phyloP scores from a whole-genome alignment of 345 rosid species.

The Toxicodendron radicans region DNA sequence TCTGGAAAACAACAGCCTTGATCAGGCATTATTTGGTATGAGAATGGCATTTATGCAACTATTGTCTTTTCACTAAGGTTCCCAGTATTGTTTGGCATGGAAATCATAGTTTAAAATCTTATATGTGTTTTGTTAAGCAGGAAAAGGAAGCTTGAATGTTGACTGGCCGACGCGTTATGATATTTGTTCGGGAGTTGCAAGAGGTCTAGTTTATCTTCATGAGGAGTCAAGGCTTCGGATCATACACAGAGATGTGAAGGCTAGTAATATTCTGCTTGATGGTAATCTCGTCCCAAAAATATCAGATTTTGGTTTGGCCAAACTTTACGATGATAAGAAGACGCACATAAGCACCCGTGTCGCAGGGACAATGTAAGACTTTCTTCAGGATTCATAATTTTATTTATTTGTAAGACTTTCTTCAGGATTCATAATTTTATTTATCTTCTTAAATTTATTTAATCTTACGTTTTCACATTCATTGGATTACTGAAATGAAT shows the following conservation, averaged over 20 bases:
- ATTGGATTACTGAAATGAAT: neutral
- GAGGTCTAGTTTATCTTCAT: slow-evolving; percentile 57
- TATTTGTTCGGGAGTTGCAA: slow-evolving; percentile 55
- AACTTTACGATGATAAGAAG: slow-evolving; percentile 55
- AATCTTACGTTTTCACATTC: neutral
- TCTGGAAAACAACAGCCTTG: slow-evolving; percentile 56
- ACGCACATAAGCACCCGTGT: slow-evolving; percentile 63
- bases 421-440: neutral
- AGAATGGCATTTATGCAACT: slow-evolving; percentile 5
- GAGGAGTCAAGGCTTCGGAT: slow-evolving; percentile 58
- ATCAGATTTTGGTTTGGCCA: slow-evolving; percentile 64
- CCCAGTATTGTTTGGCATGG: neutral
- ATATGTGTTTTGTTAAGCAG: slow-evolving; percentile 31
- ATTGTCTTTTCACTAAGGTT: neutral
- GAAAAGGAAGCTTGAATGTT: slow-evolving; percentile 35
- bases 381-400: neutral
- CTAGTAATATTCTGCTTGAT: slow-evolving; percentile 53
- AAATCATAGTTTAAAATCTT: neutral
- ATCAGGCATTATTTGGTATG: slow-evolving; percentile 46
- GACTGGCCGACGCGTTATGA: slow-evolving; percentile 43
- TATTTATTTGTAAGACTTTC: slow-evolving; percentile 40
- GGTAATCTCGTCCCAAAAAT: slow-evolving; percentile 53
- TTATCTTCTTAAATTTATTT: neutral
- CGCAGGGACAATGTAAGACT: slow-evolving; percentile 57
- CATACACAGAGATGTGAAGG: slow-evolving; percentile 62